These are phyloP conservation scores for Aspergillus cristatus DNA, from an alignment of 495 filamentous ascomycete species.

Conservation along the genomic window DNA sequence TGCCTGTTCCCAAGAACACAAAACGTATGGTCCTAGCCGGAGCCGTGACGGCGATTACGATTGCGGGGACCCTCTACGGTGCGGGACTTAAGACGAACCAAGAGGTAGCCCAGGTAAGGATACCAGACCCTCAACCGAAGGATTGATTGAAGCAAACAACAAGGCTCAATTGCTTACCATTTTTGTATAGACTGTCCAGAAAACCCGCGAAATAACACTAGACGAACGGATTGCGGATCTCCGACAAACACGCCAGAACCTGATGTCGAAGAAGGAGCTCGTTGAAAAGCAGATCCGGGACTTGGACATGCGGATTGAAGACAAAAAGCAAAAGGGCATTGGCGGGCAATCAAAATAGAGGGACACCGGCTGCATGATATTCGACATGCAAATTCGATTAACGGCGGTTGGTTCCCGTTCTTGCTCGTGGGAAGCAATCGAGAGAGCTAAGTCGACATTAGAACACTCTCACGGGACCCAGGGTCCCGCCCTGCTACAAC, in stretches of 20 bases:
- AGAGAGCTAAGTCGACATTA: no score
- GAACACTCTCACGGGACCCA: no score
- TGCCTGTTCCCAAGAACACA: slow-evolving; percentile 21
- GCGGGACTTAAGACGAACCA: slow-evolving; percentile 42
- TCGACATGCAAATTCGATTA: no score
- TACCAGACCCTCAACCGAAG: no score
- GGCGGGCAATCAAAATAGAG: slow-evolving; percentile 9
- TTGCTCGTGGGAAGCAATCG: no score
- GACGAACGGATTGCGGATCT: slow-evolving; percentile 46
- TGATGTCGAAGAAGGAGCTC: slow-evolving; percentile 41
- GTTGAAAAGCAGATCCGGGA: slow-evolving; percentile 50
- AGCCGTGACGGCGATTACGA: slow-evolving; percentile 40
- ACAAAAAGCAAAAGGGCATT: slow-evolving; percentile 24
- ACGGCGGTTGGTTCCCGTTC: no score
- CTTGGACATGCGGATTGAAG: slow-evolving; percentile 36
- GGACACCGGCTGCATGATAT: no score
- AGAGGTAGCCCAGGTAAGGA: slow-evolving; percentile 35
- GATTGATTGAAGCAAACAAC: no score
- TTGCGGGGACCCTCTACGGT: slow-evolving; percentile 44
- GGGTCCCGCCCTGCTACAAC: no score
- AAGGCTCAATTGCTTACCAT: no score
- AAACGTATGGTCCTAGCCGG: slow-evolving; percentile 35
- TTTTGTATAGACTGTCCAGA: slow-evolving; percentile 23
- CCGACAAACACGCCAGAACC: slow-evolving; percentile 33
- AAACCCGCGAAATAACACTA: slow-evolving; percentile 39